Conservation (phyloP, 116 monocot genomes). For the Iris pallida region DNA sequence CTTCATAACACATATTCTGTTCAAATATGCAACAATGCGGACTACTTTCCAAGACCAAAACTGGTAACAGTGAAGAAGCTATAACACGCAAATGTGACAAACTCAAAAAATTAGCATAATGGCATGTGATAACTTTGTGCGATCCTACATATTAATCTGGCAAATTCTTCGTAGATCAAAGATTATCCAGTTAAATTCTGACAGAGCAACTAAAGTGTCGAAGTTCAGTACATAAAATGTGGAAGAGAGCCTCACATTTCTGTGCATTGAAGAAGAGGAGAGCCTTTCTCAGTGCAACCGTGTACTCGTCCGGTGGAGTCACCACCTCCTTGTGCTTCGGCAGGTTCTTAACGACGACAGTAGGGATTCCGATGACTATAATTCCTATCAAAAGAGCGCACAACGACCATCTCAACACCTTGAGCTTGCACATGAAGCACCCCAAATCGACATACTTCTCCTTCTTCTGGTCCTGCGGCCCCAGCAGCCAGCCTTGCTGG, state of each 20-base stretch:
- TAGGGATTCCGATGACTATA: slow-evolving; percentile 35
- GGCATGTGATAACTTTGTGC: no score
- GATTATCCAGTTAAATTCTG: no score
- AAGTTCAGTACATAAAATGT: neutral
- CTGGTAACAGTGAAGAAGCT: no score
- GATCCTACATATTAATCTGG: no score
- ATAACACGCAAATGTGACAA: no score
- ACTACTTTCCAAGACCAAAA: no score
- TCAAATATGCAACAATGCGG: no score
- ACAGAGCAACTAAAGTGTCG: neutral
- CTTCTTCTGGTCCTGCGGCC: slow-evolving; percentile 21
- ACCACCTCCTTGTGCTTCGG: slow-evolving; percentile 35
- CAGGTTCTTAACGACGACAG: slow-evolving; percentile 31
- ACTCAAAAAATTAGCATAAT: no score
- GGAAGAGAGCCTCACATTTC: slow-evolving; percentile 31
- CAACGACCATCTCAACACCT: slow-evolving; percentile 30
- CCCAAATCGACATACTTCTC: slow-evolving; percentile 60
- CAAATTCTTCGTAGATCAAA: no score
- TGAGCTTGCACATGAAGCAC: slow-evolving; percentile 38
- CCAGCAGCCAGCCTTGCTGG: slow-evolving; percentile 60
- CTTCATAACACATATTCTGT: no score
- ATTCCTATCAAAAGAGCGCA: slow-evolving; percentile 16
- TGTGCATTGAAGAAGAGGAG: slow-evolving; percentile 79
- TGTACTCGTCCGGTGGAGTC: slow-evolving; percentile 48
- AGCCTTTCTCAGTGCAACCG: slow-evolving; percentile 53